A percentile compares a stretch with the other conserved stretches of the same genome.
These are phyloP conservation scores for Aspergillus indologenus DNA, from an alignment of 495 filamentous ascomycete species.

Conservation along the genomic window DNA sequence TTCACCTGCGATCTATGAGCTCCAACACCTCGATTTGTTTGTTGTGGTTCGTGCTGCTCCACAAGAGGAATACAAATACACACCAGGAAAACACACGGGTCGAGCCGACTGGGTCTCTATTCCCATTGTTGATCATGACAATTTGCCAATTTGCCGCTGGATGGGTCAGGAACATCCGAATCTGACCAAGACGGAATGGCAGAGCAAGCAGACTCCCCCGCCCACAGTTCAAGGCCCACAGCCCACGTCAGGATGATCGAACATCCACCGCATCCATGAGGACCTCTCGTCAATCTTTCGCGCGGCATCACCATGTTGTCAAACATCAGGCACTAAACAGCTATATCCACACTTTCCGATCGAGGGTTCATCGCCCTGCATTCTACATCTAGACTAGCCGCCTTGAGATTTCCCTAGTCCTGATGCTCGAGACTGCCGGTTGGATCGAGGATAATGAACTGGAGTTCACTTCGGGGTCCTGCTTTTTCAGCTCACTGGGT, in stretches of 20 bases:
- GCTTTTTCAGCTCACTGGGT: neutral
- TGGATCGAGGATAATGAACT: neutral
- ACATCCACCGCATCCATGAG: neutral
- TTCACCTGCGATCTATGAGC: neutral
- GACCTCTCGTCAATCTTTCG: neutral
- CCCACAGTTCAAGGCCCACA: neutral
- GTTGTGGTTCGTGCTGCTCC: neutral
- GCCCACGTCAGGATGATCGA: conserved; percentile 3
- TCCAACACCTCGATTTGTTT: neutral
- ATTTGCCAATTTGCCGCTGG: neutral
- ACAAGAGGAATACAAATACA: neutral
- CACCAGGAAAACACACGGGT: neutral
- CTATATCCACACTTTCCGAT: neutral
- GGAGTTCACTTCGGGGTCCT: neutral
- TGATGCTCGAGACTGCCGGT: neutral
- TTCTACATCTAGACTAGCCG: neutral
- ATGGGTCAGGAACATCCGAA: conserved; percentile 2
- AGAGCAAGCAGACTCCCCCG: neutral
- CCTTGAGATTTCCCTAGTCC: neutral
- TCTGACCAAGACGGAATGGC: too few species aligned
- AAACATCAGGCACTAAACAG: neutral
- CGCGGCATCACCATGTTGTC: neutral
- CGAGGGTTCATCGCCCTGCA: neutral
- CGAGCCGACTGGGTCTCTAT: neutral
- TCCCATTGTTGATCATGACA: neutral